These are phyloP conservation scores for Diaporthe sp. DNA, from an alignment of 2,329 filamentous ascomycete genomes.

Conservation along the genomic window DNA sequence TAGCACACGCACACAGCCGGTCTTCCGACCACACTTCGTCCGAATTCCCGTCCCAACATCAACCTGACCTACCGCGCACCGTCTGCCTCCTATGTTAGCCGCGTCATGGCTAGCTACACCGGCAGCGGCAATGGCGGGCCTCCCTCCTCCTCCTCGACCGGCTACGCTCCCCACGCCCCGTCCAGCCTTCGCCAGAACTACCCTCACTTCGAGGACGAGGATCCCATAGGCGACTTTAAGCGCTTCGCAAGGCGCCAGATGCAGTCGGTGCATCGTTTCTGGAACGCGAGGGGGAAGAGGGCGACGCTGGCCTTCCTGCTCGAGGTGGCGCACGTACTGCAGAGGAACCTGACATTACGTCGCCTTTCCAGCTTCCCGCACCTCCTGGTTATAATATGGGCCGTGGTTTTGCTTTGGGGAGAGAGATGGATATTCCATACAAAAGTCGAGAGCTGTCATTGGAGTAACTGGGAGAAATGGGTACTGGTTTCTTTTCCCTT, in stretches of 20 bases:
- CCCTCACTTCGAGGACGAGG: conserved; percentile 43
- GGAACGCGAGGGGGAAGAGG: conserved; percentile 55
- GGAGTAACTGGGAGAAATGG: conserved; percentile 94
- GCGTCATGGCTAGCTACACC: conserved; percentile 39
- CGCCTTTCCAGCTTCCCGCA: conserved; percentile 75
- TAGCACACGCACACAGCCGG: background rate
- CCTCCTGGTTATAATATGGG: conserved; percentile 79
- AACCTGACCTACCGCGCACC: background rate
- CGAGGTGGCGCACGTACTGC: conserved; percentile 49
- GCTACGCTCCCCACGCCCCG: conserved; percentile 33
- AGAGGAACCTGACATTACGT: conserved; percentile 61
- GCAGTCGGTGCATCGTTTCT: conserved; percentile 55
- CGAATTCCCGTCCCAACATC: background rate
- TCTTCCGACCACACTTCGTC: background rate
- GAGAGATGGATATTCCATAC: conserved; percentile 83
- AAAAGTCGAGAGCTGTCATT: conserved; percentile 79
- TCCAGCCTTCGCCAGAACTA: conserved; percentile 39
- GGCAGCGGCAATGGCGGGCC: conserved; percentile 34
- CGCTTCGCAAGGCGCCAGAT: conserved; percentile 46
- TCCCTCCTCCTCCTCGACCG: conserved; percentile 29
- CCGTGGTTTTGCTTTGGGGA: conserved; percentile 84
- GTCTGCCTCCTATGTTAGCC: conserved; percentile 25
- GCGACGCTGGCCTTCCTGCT: conserved; percentile 49
- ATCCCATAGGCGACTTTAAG: conserved; percentile 53
- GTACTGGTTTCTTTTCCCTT: conserved; percentile 61